Evolutionary conservation across 2,329 filamentous ascomycete species (phyloP).

Genomic region (Lachnellula cervina): DNA sequence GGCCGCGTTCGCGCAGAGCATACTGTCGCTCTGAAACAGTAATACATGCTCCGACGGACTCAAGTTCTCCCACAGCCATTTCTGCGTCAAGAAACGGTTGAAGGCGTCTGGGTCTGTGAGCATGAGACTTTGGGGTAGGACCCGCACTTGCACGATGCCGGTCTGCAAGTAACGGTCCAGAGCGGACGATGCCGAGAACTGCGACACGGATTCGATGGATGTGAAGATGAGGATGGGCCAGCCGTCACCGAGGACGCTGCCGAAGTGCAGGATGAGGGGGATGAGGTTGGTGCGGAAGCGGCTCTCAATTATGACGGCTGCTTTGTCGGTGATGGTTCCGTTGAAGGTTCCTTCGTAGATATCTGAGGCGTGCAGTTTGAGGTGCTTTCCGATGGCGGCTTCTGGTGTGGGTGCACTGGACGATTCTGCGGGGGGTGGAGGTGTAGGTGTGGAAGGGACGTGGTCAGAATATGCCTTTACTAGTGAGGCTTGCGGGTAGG

Average conservation of each 20-base stretch:
- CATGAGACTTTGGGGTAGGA: constrained; percentile 34
- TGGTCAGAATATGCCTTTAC: constrained; percentile 16
- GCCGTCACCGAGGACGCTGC: constrained; percentile 36
- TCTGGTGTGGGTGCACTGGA: neutral
- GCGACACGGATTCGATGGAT: constrained; percentile 23
- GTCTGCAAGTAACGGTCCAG: constrained; percentile 35
- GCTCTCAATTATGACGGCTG: constrained; percentile 37
- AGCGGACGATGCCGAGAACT: constrained; percentile 32
- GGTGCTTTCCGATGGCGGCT: neutral
- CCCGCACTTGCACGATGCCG: constrained; percentile 35
- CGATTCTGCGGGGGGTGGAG: neutral
- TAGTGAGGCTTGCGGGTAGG: constrained; percentile 19
- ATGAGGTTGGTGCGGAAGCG: constrained; percentile 32
- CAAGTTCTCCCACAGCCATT: constrained; percentile 33
- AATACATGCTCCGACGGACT: constrained; percentile 31
- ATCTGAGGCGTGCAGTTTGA: neutral
- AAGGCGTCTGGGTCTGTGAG: constrained; percentile 31
- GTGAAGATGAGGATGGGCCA: constrained; percentile 44
- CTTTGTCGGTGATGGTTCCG: constrained; percentile 27
- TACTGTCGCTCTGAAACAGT: constrained; percentile 34
- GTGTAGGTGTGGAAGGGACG: neutral
- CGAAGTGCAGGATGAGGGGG: constrained; percentile 38
- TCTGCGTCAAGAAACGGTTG: constrained; percentile 29
- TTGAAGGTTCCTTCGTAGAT: constrained; percentile 15
- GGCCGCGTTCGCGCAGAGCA: constrained; percentile 32